Evolutionary conservation across 306 rosid species (phyloP).

Genomic region (Luffa aegyptiaca): DNA sequence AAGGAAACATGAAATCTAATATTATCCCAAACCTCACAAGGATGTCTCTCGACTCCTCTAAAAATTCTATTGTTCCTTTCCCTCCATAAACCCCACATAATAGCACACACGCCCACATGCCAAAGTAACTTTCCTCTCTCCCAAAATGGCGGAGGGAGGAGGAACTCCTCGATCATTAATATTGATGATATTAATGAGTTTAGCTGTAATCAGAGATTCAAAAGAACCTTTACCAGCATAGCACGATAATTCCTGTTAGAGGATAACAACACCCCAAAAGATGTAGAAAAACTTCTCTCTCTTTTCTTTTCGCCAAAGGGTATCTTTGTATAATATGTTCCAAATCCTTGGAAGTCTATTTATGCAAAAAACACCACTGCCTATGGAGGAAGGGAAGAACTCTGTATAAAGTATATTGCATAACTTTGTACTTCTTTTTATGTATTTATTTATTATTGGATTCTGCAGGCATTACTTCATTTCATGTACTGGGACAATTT

Average conservation of each 20-base stretch:
- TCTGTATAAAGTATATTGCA: not conserved
- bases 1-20: too few relatives aligned
- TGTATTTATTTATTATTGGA: not conserved
- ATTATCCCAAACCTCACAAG: too few relatives aligned
- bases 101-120: too few relatives aligned
- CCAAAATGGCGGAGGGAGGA: too few relatives aligned
- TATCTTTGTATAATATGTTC: not conserved
- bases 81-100: too few relatives aligned
- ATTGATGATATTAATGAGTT: not conserved
- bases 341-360: not conserved
- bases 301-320: not conserved
- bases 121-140: too few relatives aligned
- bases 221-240: not conserved
- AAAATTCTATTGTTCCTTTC: too few relatives aligned
- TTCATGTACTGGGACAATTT: conserved; percentile 54
- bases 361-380: not conserved
- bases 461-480: conserved; percentile 52
- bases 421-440: not conserved
- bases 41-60: too few relatives aligned
- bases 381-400: not conserved
- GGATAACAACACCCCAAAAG: not conserved
- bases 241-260: not conserved
- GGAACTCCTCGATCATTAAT: too few relatives aligned
- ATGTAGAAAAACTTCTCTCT: not conserved
- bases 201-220: not conserved